phyloP scores from a whole-genome alignment of 495 filamentous ascomycete species.

The Letharia columbiana region DNA sequence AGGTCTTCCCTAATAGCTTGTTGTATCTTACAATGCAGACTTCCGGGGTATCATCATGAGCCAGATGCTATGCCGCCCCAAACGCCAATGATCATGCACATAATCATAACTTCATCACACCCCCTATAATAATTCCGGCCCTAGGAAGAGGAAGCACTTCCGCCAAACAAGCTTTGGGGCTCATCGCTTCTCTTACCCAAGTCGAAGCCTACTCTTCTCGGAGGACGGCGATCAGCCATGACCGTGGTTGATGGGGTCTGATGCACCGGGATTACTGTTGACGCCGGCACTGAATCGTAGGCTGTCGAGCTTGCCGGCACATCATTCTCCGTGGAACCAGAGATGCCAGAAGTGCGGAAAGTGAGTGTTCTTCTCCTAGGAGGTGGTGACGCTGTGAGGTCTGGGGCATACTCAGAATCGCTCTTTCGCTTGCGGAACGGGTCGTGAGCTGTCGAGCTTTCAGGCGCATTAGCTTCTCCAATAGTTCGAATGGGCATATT shows the following conservation, averaged over 20 bases:
- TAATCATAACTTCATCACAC: not conserved
- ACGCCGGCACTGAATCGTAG: not conserved
- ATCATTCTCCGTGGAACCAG: not conserved
- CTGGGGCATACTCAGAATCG: not conserved
- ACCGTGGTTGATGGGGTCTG: not conserved
- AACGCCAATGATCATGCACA: not conserved
- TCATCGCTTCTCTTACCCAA: not conserved
- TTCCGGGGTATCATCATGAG: not conserved
- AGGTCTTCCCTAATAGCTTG: too few relatives aligned
- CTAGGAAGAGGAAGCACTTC: not conserved
- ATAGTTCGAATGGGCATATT: not conserved
- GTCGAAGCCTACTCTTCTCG: conserved; percentile 4
- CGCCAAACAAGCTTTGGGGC: conserved; percentile 8
- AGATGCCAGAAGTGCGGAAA: not conserved
- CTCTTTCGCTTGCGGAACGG: not conserved
- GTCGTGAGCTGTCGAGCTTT: not conserved
- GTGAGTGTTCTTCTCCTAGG: not conserved
- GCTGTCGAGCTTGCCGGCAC: not conserved
- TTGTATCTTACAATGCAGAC: too few relatives aligned
- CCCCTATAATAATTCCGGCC: not conserved
- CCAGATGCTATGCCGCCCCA: not conserved
- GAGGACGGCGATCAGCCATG: not conserved
- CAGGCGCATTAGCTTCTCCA: not conserved
- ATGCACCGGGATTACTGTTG: not conserved
- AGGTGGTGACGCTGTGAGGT: not conserved